A percentile compares a stretch with the other conserved stretches of the same genome.
These are phyloP conservation scores for Aspergillus ellipticus DNA, from an alignment of 495 filamentous ascomycete genomes.

Conservation along the genomic window DNA sequence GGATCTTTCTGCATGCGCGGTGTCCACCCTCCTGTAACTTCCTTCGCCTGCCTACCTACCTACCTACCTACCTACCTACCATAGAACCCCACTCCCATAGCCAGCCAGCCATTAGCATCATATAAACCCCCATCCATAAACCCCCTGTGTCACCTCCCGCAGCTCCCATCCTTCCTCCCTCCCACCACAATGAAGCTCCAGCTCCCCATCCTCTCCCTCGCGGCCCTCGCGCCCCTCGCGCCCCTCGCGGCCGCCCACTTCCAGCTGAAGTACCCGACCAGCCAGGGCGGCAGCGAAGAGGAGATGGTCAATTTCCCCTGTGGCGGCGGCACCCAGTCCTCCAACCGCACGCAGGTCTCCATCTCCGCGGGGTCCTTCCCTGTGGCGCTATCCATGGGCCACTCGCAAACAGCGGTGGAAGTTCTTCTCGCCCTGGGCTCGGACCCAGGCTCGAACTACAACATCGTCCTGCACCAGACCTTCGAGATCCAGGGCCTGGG, in stretches of 20 bases:
- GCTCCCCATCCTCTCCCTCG: conserved; percentile 18
- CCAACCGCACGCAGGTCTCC: conserved; percentile 49
- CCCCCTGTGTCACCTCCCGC: not conserved
- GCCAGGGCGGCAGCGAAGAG: conserved; percentile 52
- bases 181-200: conserved; percentile 23
- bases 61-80: too few relatives aligned
- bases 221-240: conserved; percentile 29
- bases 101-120: not conserved
- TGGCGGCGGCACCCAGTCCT: conserved; percentile 48
- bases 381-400: conserved; percentile 53
- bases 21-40: too few relatives aligned
- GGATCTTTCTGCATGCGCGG: too few relatives aligned
- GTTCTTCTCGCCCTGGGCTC: conserved; percentile 55
- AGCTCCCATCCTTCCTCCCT: not conserved
- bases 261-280: conserved; percentile 51
- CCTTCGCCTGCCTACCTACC: too few relatives aligned
- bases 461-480: conserved; percentile 46
- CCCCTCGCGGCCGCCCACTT: conserved; percentile 57
- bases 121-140: not conserved
- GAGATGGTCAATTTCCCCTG: conserved; percentile 52
- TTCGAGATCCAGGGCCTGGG: conserved; percentile 51
- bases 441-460: conserved; percentile 50
- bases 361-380: conserved; percentile 45
- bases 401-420: conserved; percentile 51
- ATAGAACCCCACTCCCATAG: too few relatives aligned